phyloP scores from a whole-genome alignment of 2,329 filamentous ascomycete species.

The Cadophora malorum region DNA sequence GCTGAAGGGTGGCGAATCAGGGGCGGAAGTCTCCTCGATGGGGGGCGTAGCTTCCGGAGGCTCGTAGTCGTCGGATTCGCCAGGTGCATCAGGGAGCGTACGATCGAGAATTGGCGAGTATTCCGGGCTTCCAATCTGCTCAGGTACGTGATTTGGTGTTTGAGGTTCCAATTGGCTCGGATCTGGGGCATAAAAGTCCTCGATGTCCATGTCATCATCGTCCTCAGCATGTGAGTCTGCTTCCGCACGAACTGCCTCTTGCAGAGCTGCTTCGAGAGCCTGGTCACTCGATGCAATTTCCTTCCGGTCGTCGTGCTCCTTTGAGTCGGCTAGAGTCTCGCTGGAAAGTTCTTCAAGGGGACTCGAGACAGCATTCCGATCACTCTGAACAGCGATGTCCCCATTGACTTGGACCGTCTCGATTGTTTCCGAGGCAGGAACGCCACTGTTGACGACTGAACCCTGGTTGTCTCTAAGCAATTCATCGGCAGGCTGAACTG shows the following conservation, averaged over 20 bases:
- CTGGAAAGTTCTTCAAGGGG: not conserved
- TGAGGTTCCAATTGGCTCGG: constrained; percentile 27
- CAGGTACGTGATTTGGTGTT: constrained; percentile 24
- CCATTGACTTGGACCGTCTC: not conserved
- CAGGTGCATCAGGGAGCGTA: constrained; percentile 23
- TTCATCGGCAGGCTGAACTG: not conserved
- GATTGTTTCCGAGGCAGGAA: not conserved
- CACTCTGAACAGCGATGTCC: not conserved
- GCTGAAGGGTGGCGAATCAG: constrained; percentile 51
- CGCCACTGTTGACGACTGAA: not conserved
- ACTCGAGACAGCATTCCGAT: not conserved
- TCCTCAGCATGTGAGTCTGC: constrained; percentile 35
- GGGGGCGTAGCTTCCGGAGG: constrained; percentile 53
- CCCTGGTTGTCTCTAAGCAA: not conserved
- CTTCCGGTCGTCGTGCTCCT: constrained; percentile 12
- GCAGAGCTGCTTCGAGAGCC: constrained; percentile 40
- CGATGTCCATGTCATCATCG: constrained; percentile 36
- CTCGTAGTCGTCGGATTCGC: constrained; percentile 60
- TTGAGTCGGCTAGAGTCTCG: not conserved
- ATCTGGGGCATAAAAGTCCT: constrained; percentile 37
- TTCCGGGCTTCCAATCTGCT: constrained; percentile 33
- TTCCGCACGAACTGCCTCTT: constrained; percentile 41
- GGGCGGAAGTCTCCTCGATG: constrained; percentile 28
- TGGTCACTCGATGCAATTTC: constrained; percentile 30
- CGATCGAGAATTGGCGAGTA: constrained; percentile 39